Base-by-base conservation (phyloP, 495 filamentous ascomycete species). In the Usnea hakonensis region DNA sequence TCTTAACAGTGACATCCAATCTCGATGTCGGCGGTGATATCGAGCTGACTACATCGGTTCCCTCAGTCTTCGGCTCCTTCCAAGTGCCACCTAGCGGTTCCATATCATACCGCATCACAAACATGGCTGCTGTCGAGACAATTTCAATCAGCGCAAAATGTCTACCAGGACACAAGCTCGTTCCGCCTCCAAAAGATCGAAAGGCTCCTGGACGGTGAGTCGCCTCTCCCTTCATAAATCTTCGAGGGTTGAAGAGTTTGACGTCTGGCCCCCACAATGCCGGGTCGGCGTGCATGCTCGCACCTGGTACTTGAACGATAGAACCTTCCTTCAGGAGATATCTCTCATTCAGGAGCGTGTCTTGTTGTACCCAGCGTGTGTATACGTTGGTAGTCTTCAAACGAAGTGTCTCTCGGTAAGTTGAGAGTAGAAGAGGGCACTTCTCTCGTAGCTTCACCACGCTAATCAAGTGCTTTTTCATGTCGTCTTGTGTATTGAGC, bases 291-390 rank as follows among this genome's bases (percentile, higher is more conserved):
- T 67, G 61, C 65, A 67, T 61, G 10, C 57, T 62, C 30, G 65
- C 61, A 57, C 57, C 57, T 1, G 62, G 62, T 57, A 67, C 61
- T 30, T 61, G 65, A 1, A 67, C 62, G 13, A 67, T 37, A 50
- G 61, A 61, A 7, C 66, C 66, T 52, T 64, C 64, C 33, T 69
- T 69, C 5, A 71, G 67, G 5, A 71, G 65, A 54, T 64, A 66
- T 36, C 46, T 52, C 14, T 65, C 62, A 16, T 65, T 41, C 14
- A 71, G 46, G 26, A 68, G 30, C 23, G 62, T 37, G 28, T 72
- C 70, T 43, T 70, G 64, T 6, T 52, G 44, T 14, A 68, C 61
- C 28, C 50, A 58, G 5, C 70, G 70, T 1, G 63, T 55, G 16
- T 60, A 48, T 9, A 60, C 30, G 5, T 63, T 61, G 6, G 55